Conservation (phyloP, 495 filamentous ascomycete genomes). For the Daldinia caldariorum region DNA sequence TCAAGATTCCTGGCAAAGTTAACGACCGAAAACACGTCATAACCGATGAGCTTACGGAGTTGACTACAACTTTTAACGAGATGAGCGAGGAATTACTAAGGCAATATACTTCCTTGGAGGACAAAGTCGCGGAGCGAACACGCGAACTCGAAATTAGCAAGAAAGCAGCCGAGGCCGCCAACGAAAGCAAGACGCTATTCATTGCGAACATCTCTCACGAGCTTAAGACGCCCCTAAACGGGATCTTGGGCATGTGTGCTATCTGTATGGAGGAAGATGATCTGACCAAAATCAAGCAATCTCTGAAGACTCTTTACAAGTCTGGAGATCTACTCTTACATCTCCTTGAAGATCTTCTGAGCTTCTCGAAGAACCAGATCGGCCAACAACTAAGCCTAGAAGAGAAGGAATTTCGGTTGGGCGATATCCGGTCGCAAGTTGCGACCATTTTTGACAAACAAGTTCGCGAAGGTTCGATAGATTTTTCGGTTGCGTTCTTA, state of each 20-base stretch:
- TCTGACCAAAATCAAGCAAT: conserved; percentile 76
- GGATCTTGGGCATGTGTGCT: conserved; percentile 91
- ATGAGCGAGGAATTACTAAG: conserved; percentile 91
- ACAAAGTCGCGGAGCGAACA: conserved; percentile 84
- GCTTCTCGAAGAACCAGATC: conserved; percentile 93
- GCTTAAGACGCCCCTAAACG: conserved; percentile 90
- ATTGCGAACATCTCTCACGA: conserved; percentile 97
- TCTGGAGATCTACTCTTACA: conserved; percentile 88
- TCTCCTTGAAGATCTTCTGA: conserved; percentile 88
- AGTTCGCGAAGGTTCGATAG: conserved; percentile 78
- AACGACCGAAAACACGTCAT: conserved; percentile 76
- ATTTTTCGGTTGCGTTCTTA: conserved; percentile 74
- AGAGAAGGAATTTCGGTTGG: conserved; percentile 83
- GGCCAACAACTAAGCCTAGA: conserved; percentile 80
- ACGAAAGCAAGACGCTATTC: conserved; percentile 94
- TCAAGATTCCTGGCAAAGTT: conserved; percentile 86
- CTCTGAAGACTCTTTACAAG: conserved; percentile 85
- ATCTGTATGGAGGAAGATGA: conserved; percentile 93
- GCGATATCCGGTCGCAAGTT: conserved; percentile 81
- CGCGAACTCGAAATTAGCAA: conserved; percentile 87
- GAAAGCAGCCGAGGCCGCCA: conserved; percentile 88
- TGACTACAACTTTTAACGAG: conserved; percentile 88
- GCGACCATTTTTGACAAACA: conserved; percentile 89
- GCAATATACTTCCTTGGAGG: conserved; percentile 84
- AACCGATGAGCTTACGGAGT: conserved; percentile 87